Percentiles rank a stretch among this genome's conserved stretches.
Conservation (phyloP, 2,329 filamentous ascomycete genomes). For the Neoarthrinium moseri region DNA sequence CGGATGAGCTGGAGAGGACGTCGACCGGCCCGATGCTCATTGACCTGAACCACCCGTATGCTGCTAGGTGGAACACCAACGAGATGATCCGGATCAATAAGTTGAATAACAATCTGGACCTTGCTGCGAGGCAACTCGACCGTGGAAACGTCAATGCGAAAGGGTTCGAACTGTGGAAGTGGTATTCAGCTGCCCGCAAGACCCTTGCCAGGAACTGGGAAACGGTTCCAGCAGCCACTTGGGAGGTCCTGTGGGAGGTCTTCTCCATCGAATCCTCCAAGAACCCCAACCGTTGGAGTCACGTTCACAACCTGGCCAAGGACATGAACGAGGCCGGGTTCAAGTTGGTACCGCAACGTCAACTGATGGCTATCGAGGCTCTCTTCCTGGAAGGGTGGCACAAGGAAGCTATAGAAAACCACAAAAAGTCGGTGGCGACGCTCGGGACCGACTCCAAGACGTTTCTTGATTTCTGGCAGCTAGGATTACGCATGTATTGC, state of each 20-base stretch:
- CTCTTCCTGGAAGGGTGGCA: constrained; percentile 63
- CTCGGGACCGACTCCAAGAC: constrained; percentile 49
- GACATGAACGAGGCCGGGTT: constrained; percentile 64
- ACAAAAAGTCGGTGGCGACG: constrained; percentile 56
- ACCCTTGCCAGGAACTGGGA: constrained; percentile 45
- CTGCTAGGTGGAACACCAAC: background rate
- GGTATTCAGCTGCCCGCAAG: constrained; percentile 46
- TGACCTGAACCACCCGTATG: no score
- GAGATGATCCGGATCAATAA: background rate
- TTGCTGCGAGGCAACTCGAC: constrained; percentile 15
- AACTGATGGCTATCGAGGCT: constrained; percentile 67
- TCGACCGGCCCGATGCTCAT: background rate
- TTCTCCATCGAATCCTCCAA: constrained; percentile 49
- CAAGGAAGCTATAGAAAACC: constrained; percentile 59
- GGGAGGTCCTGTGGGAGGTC: constrained; percentile 66
- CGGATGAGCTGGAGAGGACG: background rate
- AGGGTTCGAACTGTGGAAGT: constrained; percentile 39
- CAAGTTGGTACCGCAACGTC: constrained; percentile 54
- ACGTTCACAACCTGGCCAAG: constrained; percentile 60
- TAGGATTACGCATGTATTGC: constrained; percentile 66
- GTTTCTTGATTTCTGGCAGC: constrained; percentile 57
- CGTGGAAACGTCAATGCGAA: constrained; percentile 5
- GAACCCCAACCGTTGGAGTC: constrained; percentile 56
- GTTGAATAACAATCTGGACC: constrained; percentile 25
- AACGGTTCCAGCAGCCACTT: constrained; percentile 58